phyloP scores from a whole-genome alignment of 73 alveolate species.

The Paramecium bursaria region DNA sequence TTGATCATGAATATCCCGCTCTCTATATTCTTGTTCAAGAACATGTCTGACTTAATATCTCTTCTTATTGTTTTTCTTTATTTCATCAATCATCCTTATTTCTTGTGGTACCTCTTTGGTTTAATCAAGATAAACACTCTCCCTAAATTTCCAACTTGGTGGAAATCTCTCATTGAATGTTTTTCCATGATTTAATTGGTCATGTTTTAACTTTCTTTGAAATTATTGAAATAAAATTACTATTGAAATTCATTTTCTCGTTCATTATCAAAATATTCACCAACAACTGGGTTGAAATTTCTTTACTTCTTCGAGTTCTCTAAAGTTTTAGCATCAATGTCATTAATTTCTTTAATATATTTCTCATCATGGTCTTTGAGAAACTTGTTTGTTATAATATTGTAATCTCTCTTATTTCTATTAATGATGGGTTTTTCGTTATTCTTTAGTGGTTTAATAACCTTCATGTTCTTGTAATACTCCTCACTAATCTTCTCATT shows the following conservation, averaged over 20 bases:
- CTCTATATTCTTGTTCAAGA: conserved; percentile 42
- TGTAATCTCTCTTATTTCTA: conserved; percentile 46
- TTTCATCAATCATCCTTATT: conserved; percentile 51
- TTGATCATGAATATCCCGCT: conserved; percentile 19
- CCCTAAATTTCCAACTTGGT: conserved; percentile 52
- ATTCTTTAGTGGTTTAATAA: neutral
- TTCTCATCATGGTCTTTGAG: conserved; percentile 13
- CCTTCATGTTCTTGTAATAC: conserved; percentile 33
- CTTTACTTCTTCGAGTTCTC: conserved; percentile 4
- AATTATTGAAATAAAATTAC: neutral
- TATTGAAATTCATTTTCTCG: conserved; percentile 19
- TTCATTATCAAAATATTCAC: conserved; percentile 6
- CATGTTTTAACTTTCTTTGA: conserved; percentile 24
- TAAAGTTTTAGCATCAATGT: neutral
- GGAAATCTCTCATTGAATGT: conserved; percentile 52
- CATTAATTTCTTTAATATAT: neutral
- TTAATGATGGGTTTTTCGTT: conserved; percentile 21
- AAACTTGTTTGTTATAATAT: conserved; percentile 14
- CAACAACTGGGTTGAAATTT: conserved; percentile 4
- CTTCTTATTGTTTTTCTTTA: conserved; percentile 37
- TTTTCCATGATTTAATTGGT: conserved; percentile 42
- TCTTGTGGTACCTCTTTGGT: conserved; percentile 51
- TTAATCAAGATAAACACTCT: conserved; percentile 38
- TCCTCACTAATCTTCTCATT: conserved; percentile 50
- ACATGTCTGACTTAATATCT: conserved; percentile 44